A percentile compares a stretch with the other conserved stretches of the same genome.
Conservation (phyloP, 108 stramenopile genomes). For the Schizochytrium sp. region DNA sequence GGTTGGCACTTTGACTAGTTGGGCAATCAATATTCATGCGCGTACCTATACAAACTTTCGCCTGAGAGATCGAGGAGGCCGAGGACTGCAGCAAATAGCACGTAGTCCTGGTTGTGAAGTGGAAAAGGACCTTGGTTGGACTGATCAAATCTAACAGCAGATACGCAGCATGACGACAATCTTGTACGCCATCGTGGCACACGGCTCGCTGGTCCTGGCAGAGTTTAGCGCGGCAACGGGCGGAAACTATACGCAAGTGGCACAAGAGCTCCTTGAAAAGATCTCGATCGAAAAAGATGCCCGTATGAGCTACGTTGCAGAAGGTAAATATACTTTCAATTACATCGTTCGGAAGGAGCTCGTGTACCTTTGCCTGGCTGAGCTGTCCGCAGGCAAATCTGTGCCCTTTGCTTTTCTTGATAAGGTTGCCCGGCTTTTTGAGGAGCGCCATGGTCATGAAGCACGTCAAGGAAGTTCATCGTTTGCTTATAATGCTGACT, state of each 20-base stretch:
- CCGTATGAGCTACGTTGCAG: constrained; percentile 43
- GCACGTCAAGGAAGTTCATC: neutral
- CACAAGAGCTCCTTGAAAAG: constrained; percentile 30
- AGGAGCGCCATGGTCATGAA: constrained; percentile 7
- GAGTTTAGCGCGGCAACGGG: constrained; percentile 14
- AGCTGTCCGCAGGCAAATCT: neutral
- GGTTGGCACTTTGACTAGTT: no score
- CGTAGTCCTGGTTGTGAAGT: no score
- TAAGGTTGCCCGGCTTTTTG: constrained; percentile 31
- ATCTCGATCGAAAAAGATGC: constrained; percentile 40
- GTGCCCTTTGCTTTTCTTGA: constrained; percentile 55
- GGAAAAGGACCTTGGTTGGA: no score
- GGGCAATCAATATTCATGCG: no score
- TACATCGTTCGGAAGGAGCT: constrained; percentile 46
- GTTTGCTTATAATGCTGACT: constrained; percentile 34
- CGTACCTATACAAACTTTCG: no score
- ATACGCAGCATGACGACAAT: neutral
- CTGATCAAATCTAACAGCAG: no score
- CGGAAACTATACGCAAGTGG: constrained; percentile 46
- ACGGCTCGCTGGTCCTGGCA: constrained; percentile 21
- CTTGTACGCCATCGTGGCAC: constrained; percentile 24
- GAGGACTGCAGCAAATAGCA: no score
- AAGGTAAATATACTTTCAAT: constrained; percentile 48
- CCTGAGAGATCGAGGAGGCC: no score
- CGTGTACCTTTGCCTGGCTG: constrained; percentile 52